Conservation (phyloP, 2,329 filamentous ascomycete species). For the Penicillium sp. region DNA sequence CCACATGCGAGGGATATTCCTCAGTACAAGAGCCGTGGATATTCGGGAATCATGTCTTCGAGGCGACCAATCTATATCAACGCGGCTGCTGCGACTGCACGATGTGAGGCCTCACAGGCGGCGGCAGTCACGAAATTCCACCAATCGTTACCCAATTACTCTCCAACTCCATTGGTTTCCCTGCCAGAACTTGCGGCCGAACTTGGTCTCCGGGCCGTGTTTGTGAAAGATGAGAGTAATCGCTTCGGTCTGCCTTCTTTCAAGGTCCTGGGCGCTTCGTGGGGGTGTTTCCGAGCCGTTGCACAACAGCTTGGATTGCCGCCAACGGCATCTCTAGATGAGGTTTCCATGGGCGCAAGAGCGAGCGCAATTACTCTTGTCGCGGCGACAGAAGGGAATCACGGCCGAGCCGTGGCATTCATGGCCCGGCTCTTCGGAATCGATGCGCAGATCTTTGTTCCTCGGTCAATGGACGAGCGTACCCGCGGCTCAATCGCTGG, state of each 20-base stretch:
- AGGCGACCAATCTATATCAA: slow-evolving; percentile 36
- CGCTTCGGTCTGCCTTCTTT: slow-evolving; percentile 73
- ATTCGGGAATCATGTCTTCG: slow-evolving; percentile 18
- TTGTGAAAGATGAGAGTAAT: slow-evolving; percentile 71
- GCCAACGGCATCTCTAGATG: slow-evolving; percentile 48
- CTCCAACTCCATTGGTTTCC: slow-evolving; percentile 57
- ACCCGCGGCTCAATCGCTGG: slow-evolving; percentile 60
- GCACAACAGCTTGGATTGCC: slow-evolving; percentile 50
- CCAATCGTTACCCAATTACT: slow-evolving; percentile 59
- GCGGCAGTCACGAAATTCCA: slow-evolving; percentile 55
- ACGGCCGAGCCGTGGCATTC: slow-evolving; percentile 71
- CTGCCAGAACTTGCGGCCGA: slow-evolving; percentile 60
- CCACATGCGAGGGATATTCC: not conserved
- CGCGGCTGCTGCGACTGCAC: slow-evolving; percentile 22
- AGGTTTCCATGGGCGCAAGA: slow-evolving; percentile 45
- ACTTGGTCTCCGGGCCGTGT: slow-evolving; percentile 61
- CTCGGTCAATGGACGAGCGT: slow-evolving; percentile 57
- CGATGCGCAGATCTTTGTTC: slow-evolving; percentile 64
- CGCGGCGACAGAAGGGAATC: slow-evolving; percentile 75
- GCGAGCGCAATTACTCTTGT: slow-evolving; percentile 52
- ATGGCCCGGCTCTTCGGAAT: slow-evolving; percentile 67
- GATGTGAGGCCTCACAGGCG: slow-evolving; percentile 15
- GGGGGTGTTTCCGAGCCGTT: slow-evolving; percentile 67
- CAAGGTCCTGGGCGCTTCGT: slow-evolving; percentile 80
- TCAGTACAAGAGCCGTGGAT: not conserved